Percentiles rank a stretch among this genome's conserved stretches.
Conservation (phyloP, 164 flowering plant genomes). For the Umbellularia californica region DNA sequence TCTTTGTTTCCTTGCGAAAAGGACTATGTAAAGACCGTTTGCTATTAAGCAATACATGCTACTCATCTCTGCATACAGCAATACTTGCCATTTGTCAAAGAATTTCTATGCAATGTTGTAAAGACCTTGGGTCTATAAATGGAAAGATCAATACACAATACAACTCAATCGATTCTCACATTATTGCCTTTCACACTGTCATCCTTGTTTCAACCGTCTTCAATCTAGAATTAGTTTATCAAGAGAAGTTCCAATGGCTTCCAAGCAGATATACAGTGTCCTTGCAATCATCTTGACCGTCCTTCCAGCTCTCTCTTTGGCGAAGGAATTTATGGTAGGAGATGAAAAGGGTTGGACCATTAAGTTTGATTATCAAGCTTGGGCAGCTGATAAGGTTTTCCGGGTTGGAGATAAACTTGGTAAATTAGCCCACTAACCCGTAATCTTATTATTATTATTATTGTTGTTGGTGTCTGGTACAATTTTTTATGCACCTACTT, state of each 20-base stretch:
- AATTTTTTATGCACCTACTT: neutral
- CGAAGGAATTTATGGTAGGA: constrained; percentile 11
- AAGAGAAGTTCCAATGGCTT: constrained; percentile 9
- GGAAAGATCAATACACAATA: neutral
- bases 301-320: neutral
- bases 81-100: neutral
- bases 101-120: too few relatives aligned
- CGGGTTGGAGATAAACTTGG: constrained; percentile 26
- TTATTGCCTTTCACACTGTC: neutral
- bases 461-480: neutral
- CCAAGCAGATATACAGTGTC: constrained; percentile 1
- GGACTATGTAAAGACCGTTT: neutral
- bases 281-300: constrained; percentile 1
- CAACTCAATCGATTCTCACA: neutral
- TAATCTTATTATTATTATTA: neutral
- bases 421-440: constrained; percentile 2
- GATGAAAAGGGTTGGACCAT: constrained; percentile 22
- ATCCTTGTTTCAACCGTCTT: too few relatives aligned
- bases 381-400: constrained; percentile 21
- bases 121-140: too few relatives aligned
- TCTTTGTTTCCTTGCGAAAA: neutral
- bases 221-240: neutral
- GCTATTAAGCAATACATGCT: neutral
- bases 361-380: constrained; percentile 17
- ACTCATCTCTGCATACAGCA: neutral